Base-by-base conservation (phyloP, 2,329 filamentous ascomycete species). In the Septoria linicola region DNA sequence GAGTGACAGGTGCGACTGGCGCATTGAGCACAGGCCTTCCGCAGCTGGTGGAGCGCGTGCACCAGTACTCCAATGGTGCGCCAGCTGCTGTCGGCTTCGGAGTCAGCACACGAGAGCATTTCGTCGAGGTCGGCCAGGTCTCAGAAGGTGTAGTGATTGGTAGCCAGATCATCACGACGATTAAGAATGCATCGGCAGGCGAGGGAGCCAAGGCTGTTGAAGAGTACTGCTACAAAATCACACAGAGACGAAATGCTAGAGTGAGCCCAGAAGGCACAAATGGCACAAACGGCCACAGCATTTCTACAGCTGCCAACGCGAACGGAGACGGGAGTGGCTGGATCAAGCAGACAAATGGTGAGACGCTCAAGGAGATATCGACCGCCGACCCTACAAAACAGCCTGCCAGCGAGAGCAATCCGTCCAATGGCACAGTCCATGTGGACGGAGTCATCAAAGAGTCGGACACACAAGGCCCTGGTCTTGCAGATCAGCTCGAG, bases 131-230 rank as follows among this genome's bases (percentile, higher is more conserved):
- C 6, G 85, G 88, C 32, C 78, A 84, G 57, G 83, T 95, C 35
- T 86, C 92, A 30, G 92, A 97, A 65, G 93, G 92, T 70, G 92
- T 97, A 4, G 93, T 97, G 8, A 95, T 99, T 66, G 93, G 93
- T 53, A 95, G 89, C 66, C 90, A 96, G 75, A 95, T 99, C 58
- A 86, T 99, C 70, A 92, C 82, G 30, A 87, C 85, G 1, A 76
- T 99, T 51, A 79, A 81, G 47, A 78, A 88, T 43, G 85, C 88
- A 27, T 77, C 80, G 52, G 73, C 80, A 43, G 86, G 85, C 8
- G 75, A 86, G 65, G 80, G 82, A 47, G 79, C 82, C 48, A 81
- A 88, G 71, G 83, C 83, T 10, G 89, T 96, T 1, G 82, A 92
- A 71, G 85, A 93, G 58, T 99, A 95, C 72, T 93, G 91, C 69